Percentiles rank a stretch among this genome's conserved stretches.
Evolutionary conservation across 2,329 filamentous ascomycete genomes (phyloP).

Genomic region (Ilyonectria mors-panacis): DNA sequence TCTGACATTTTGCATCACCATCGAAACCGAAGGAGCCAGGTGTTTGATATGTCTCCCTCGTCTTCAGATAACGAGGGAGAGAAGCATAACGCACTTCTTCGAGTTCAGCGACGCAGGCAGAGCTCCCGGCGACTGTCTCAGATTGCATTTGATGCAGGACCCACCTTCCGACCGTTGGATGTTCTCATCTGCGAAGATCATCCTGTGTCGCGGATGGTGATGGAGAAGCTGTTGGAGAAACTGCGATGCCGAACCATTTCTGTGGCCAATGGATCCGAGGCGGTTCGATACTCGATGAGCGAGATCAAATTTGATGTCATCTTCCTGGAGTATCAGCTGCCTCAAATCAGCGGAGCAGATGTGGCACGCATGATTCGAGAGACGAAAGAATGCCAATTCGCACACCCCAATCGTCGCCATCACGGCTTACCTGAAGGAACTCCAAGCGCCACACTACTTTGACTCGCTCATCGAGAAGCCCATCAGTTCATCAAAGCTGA

Average conservation of each 20-base stretch:
- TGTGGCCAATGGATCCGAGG: slow-evolving; percentile 90
- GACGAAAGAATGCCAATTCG: slow-evolving; percentile 94
- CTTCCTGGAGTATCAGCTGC: slow-evolving; percentile 96
- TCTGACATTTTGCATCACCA: slow-evolving; percentile 81
- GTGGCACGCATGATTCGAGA: slow-evolving; percentile 98
- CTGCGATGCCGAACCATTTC: slow-evolving; percentile 94
- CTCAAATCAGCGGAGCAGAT: slow-evolving; percentile 94
- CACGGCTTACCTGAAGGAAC: slow-evolving; percentile 97
- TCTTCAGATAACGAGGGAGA: slow-evolving; percentile 98
- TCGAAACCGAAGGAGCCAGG: slow-evolving; percentile 92
- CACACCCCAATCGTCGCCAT: slow-evolving; percentile 97
- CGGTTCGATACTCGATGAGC: slow-evolving; percentile 92
- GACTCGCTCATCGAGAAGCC: slow-evolving; percentile 97
- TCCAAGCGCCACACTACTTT: slow-evolving; percentile 95
- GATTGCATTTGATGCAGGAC: slow-evolving; percentile 86
- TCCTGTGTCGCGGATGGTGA: slow-evolving; percentile 96
- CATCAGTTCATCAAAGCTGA: slow-evolving; percentile 91
- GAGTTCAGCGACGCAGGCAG: slow-evolving; percentile 94
- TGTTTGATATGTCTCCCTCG: slow-evolving; percentile 96
- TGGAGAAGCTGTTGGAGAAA: slow-evolving; percentile 98
- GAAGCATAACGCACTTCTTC: slow-evolving; percentile 89
- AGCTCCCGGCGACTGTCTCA: slow-evolving; percentile 95
- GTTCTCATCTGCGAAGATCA: slow-evolving; percentile 98
- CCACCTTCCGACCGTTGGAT: slow-evolving; percentile 90
- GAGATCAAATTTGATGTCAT: slow-evolving; percentile 99